Evolutionary conservation across 306 rosid species (phyloP), one percentile per base, ranked within the genome.

Genomic region (Mucuna pruriens): DNA sequence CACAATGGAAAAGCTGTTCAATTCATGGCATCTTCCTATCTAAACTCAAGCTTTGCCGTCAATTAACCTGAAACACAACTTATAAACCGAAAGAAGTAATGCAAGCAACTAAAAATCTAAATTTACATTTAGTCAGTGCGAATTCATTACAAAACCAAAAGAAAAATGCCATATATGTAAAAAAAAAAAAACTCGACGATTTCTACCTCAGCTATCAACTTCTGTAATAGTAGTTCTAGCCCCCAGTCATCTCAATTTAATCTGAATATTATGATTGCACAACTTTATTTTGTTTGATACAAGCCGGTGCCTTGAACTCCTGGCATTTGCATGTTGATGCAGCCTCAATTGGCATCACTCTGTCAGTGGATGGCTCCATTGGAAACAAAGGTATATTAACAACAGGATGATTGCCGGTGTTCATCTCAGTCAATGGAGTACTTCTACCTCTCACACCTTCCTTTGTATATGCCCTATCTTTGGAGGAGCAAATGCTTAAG

Each of bases 311-410:
- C 60, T 93, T 87, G 76, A 88, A 87, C 87, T 87, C 92, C 87
- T 92, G 92, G 88, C 89, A 92, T 83, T 93, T 91, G 94, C 97
- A 89, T 82, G 77, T 82, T 58, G 94, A 83, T 31, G 88, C 34
- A 49, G 92, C 76, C 82, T 91, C 94, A 74, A 88, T 83, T 74
- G 92, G 90, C 76, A 81, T 79, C 83, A 87, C 88, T 55, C 87
- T 85, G 10, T 91, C 89, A 23, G 88, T 45, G 33, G 91, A 84
- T 44, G 90, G 78, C 84, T 91, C 95, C 65, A 77, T 75, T 3
- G 90, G 84, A 83, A 86, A 89, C 85, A 80, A 85, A 38, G 89
- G 84, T 45, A 71, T 83, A 76, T 74, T 88, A 55, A 76, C 78
- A 9, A 83, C 81, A 66, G 82, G 75, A 19, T 84, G 91, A 63